These are phyloP conservation scores for Chalciporus chontae DNA, from an alignment of 768 basidiomycete genomes.

Conservation along the genomic window DNA sequence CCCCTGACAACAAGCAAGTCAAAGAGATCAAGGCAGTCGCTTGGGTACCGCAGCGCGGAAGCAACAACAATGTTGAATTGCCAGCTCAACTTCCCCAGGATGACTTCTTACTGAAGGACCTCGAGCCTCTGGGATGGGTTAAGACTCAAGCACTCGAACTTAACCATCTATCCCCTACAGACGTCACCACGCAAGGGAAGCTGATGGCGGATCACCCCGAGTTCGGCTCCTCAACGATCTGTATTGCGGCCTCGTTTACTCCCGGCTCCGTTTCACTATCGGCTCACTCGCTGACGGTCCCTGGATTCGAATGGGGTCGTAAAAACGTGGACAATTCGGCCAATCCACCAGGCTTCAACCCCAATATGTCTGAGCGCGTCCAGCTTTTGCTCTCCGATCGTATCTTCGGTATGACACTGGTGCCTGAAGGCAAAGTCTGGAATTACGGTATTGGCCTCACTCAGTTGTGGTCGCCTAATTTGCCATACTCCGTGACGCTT, in stretches of 20 bases:
- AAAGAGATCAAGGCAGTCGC: constrained; percentile 97
- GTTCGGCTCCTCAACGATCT: constrained; percentile 92
- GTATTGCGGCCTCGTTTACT: constrained; percentile 93
- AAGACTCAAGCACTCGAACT: constrained; percentile 96
- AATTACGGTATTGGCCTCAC: constrained; percentile 95
- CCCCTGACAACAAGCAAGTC: constrained; percentile 95
- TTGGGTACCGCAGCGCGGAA: constrained; percentile 98
- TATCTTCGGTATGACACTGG: constrained; percentile 92
- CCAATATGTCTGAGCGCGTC: constrained; percentile 97
- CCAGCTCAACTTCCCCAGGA: constrained; percentile 89
- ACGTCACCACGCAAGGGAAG: constrained; percentile 92
- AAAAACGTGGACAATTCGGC: constrained; percentile 86
- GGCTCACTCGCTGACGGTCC: constrained; percentile 84
- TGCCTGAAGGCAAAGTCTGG: constrained; percentile 94
- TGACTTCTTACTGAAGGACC: constrained; percentile 90
- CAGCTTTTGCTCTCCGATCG: constrained; percentile 92
- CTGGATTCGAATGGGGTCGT: constrained; percentile 97
- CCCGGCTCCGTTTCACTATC: constrained; percentile 96
- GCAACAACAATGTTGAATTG: constrained; percentile 91
- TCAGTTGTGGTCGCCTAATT: constrained; percentile 80
- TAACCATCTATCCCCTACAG: constrained; percentile 86
- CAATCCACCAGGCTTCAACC: constrained; percentile 91
- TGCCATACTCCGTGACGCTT: constrained; percentile 79
- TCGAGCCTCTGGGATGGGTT: constrained; percentile 94
- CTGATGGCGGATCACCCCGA: constrained; percentile 96